Percentiles rank a stretch among this genome's conserved stretches.
phyloP scores from a whole-genome alignment of 352 stramenopile genomes.

The Blastocystis sp. region DNA sequence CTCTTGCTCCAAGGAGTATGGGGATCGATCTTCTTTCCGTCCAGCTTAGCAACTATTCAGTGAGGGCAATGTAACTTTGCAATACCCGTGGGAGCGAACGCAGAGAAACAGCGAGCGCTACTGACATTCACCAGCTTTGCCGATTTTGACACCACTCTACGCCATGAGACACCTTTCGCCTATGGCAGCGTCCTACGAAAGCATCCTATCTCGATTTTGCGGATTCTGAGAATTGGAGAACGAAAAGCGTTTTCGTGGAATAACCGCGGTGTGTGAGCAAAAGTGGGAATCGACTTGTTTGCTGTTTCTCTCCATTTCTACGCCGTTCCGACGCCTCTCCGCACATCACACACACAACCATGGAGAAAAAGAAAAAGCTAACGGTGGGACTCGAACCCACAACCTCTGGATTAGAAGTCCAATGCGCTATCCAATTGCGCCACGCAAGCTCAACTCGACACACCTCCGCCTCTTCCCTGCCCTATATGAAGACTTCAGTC shows the following conservation, averaged over 20 bases:
- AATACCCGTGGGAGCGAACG: constrained; percentile 63
- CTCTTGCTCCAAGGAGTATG: constrained; percentile 74
- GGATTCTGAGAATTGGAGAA: constrained; percentile 19
- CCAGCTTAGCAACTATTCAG: constrained; percentile 45
- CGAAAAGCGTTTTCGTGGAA: neutral
- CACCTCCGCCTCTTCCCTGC: neutral
- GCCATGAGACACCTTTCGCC: neutral
- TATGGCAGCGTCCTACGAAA: constrained; percentile 15
- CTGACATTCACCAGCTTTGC: constrained; percentile 71
- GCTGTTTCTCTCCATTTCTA: neutral
- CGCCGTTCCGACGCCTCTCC: no score
- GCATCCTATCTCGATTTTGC: neutral
- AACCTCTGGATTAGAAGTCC: neutral
- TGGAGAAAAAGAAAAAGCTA: neutral
- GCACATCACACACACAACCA: no score
- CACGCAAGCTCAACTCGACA: neutral
- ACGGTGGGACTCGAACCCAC: neutral
- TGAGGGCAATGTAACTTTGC: neutral
- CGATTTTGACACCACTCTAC: constrained; percentile 68
- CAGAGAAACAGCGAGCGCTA: constrained; percentile 59
- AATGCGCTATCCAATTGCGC: neutral
- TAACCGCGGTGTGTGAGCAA: no score
- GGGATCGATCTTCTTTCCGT: constrained; percentile 74
- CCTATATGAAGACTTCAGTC: neutral
- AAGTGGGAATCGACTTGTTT: no score